Conservation (phyloP, 768 basidiomycete species). For the Hypholoma sublateritium region DNA sequence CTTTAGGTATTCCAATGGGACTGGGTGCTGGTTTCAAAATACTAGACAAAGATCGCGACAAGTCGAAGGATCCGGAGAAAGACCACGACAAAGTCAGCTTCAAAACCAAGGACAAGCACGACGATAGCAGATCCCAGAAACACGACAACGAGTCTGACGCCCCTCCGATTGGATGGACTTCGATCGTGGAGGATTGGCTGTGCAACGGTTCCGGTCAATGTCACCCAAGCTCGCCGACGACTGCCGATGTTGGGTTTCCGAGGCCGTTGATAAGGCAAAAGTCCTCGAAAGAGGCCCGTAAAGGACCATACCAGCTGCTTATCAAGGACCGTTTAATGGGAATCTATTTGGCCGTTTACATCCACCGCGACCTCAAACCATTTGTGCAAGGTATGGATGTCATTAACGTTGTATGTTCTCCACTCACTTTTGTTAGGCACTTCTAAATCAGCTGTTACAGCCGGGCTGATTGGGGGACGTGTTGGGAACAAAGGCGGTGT, state of each 20-base stretch:
- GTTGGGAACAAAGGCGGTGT: conserved; percentile 94
- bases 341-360: conserved; percentile 74
- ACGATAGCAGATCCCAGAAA: conserved; percentile 17
- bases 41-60: conserved; percentile 53
- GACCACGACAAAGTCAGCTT: conserved; percentile 28
- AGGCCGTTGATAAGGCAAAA: conserved; percentile 41
- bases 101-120: conserved; percentile 26
- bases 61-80: conserved; percentile 29
- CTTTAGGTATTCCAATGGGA: conserved; percentile 72
- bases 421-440: conserved; percentile 42
- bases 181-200: conserved; percentile 74
- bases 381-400: conserved; percentile 55
- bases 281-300: conserved; percentile 41
- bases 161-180: conserved; percentile 63
- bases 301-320: conserved; percentile 81
- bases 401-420: neutral
- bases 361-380: conserved; percentile 67
- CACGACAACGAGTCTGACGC: conserved; percentile 28
- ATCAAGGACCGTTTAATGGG: conserved; percentile 93
- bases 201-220: conserved; percentile 38
- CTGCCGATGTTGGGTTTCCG: conserved; percentile 43
- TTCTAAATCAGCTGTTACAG: conserved; percentile 81
- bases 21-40: conserved; percentile 76
- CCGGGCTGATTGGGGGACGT: conserved; percentile 87
- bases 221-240: conserved; percentile 30